Conservation (phyloP, 768 basidiomycete species). For the Terana coerulea region DNA sequence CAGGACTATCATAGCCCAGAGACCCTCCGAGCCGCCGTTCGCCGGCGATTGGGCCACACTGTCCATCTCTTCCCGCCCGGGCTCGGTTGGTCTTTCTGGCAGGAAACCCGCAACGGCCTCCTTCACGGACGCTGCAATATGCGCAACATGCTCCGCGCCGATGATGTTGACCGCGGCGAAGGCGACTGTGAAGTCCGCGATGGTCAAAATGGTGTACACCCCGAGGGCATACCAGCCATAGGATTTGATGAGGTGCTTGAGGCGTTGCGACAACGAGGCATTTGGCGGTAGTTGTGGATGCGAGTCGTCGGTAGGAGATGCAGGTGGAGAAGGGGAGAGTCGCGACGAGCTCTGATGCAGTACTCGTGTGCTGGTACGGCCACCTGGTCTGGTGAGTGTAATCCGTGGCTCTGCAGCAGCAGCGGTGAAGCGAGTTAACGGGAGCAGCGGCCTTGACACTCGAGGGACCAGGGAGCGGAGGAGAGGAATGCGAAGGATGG, state of each 20-base stretch:
- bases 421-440: conserved; percentile 39
- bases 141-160: conserved; percentile 87
- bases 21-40: conserved; percentile 55
- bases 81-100: conserved; percentile 54
- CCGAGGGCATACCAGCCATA: conserved; percentile 97
- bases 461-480: conserved; percentile 44
- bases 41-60: conserved; percentile 25
- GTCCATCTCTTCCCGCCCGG: conserved; percentile 64
- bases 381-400: conserved; percentile 27
- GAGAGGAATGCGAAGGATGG: conserved; percentile 43
- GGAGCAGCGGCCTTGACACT: conserved; percentile 41
- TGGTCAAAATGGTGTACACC: conserved; percentile 73
- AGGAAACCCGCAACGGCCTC: conserved; percentile 41
- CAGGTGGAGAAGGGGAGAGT: conserved; percentile 37
- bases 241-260: conserved; percentile 81
- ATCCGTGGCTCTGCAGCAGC: conserved; percentile 27
- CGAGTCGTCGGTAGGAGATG: conserved; percentile 25
- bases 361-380: conserved; percentile 36
- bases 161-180: conserved; percentile 83
- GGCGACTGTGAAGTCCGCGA: conserved; percentile 79
- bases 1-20: conserved; percentile 89
- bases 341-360: conserved; percentile 49
- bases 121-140: conserved; percentile 57
- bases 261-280: conserved; percentile 59
- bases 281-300: conserved; percentile 39